A percentile compares a stretch with the other conserved stretches of the same genome.
Conservation (phyloP, 768 basidiomycete genomes). For the Boletus huronensis region DNA sequence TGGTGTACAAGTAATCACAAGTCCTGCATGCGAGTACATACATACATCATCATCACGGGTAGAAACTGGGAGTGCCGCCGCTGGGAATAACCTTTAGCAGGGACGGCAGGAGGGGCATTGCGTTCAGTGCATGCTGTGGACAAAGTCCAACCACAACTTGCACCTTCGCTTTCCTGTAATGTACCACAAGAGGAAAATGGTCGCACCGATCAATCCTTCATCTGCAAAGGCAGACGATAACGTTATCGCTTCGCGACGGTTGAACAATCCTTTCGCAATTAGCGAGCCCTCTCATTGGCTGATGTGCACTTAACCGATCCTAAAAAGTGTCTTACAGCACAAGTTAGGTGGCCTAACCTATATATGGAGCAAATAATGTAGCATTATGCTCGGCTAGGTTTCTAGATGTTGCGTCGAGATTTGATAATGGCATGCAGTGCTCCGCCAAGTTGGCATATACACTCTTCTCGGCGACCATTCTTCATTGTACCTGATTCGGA, state of each 20-base stretch:
- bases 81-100: neutral
- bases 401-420: too few relatives aligned
- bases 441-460: conserved; percentile 37
- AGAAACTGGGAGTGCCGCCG: conserved; percentile 40
- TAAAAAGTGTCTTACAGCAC: too few relatives aligned
- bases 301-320: too few relatives aligned
- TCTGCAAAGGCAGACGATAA: too few relatives aligned
- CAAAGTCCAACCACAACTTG: neutral
- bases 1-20: conserved; percentile 47
- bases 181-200: conserved; percentile 48
- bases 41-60: conserved; percentile 34
- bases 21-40: conserved; percentile 25
- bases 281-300: too few relatives aligned
- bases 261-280: too few relatives aligned
- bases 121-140: neutral
- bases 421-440: too few relatives aligned
- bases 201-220: too few relatives aligned
- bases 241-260: too few relatives aligned
- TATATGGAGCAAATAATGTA: too few relatives aligned
- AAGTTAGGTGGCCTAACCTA: too few relatives aligned
- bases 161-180: neutral
- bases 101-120: neutral
- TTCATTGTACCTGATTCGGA: conserved; percentile 30
- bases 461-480: conserved; percentile 40
- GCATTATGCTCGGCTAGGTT: too few relatives aligned